Evolutionary conservation across 164 flowering plant genomes (phyloP), one percentile per base, ranked within the genome.

Genomic region (Vitis labrusca): DNA sequence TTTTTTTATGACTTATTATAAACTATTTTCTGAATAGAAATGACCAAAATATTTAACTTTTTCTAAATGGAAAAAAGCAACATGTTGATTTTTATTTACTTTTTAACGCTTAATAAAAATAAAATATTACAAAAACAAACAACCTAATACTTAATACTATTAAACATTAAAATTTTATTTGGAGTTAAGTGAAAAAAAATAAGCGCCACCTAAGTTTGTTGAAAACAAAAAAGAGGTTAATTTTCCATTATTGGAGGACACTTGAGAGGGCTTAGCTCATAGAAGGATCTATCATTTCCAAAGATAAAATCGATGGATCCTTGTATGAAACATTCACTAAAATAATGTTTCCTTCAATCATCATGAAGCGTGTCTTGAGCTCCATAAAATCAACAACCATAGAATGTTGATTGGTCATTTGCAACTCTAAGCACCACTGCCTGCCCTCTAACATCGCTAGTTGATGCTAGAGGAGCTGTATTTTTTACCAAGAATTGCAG

Each of bases 311-410:
- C 83, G 13, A 82, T 76, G 44, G 85, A 80, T 32, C 89, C 85
- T 71, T 80, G 74, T 1, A 82, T 77, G 76, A 78, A 81, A 65
- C 85, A 83, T 10, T 73, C 62, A 8, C 61, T 76, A 74, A 63
- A 85, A 47, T 69, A 85, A 71, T 83, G 89, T 23, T 74, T 65
- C 4, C 86, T 85, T 11, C 30, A 61, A 68, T 83, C 83, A 66
- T 83, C 84, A 71, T 75, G 76, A 57, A 93, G 89, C 0, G 98
- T 93, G 76, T 91, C 98, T 66, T 93, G 97, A 6, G 89, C 87
- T 44, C 98, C 95, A 76, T 87, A 93, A 48, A 93, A 87, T 37
- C 98, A 95, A 69, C 98, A 93, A 10, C 89, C 84, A 64, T 85
- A 93, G 74, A 91, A 91, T 48, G 97, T 93, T n/a, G 89, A 87